These are phyloP conservation scores for Musa beccarii DNA, from an alignment of 176 grass and related monocot species.

Conservation along the genomic window DNA sequence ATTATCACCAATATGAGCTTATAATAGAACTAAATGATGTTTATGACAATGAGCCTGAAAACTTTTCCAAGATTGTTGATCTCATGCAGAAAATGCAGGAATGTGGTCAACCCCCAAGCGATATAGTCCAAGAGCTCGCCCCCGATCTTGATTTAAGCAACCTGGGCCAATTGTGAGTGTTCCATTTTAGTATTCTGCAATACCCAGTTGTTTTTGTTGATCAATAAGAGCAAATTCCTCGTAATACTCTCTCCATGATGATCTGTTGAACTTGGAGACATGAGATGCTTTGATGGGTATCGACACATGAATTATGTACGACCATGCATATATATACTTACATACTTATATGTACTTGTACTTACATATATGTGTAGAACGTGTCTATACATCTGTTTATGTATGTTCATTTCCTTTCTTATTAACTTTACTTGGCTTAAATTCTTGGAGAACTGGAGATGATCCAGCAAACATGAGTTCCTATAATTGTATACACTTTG, in stretches of 20 bases:
- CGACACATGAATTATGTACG: neutral
- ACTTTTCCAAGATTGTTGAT: constrained; percentile 74
- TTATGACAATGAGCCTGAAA: constrained; percentile 80
- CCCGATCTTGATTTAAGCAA: constrained; percentile 80
- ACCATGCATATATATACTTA: too few species aligned
- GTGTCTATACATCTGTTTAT: too few species aligned
- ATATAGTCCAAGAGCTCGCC: constrained; percentile 82
- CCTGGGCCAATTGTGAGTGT: constrained; percentile 79
- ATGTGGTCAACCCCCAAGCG: constrained; percentile 86
- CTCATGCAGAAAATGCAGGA: constrained; percentile 98
- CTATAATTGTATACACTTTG: too few species aligned
- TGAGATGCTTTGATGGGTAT: neutral
- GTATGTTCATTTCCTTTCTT: too few species aligned
- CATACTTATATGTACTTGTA: too few species aligned
- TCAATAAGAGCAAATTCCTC: neutral
- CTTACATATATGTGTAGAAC: too few species aligned
- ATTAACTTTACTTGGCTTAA: too few species aligned
- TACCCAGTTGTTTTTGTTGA: neutral
- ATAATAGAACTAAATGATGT: constrained; percentile 71
- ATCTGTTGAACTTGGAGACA: neutral
- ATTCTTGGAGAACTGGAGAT: too few species aligned
- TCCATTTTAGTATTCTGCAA: neutral
- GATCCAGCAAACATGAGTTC: too few species aligned
- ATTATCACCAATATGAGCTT: constrained; percentile 60
- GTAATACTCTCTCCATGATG: neutral